Evolutionary conservation across 805 yeast genomes (phyloP), one percentile per base, ranked within the genome.

Genomic region (Pichia exigua): DNA sequence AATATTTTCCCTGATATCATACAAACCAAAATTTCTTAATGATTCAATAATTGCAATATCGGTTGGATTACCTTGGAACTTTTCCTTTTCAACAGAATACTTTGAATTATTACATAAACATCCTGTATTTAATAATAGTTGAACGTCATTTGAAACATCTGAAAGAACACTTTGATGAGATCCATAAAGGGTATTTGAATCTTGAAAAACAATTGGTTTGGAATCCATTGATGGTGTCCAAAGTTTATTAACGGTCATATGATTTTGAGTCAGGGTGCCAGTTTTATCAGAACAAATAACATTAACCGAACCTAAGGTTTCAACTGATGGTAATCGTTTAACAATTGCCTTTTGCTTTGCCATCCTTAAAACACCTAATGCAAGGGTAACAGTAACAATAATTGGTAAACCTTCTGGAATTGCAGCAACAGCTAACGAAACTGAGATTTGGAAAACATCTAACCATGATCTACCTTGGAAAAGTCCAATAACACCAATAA

Each of bases 331-430:
- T 57, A 94, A 73, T 59, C 97, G 80, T 63, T 91, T 86, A 48
- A 94, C 96, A 64, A 94, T 94, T 3, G 98, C 99, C 61, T 85
- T 87, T 60, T 90, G 84, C 49, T 81, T 82, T 7, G 99, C 97
- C 99, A 94, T 94, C 71, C 98, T 78, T 59, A 94, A 74, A 44
- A 94, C 99, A 47, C 99, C 99, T 22, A 94, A 74, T 0, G 99
- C 99, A 56, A 94, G 74, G 0, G 99, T 94, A 11, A 94, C 99
- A 7, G 99, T 92, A 42, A 94, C 99, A 66, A 94, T 94, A 61
- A 94, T 94, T 0, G 99, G 99, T 59, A 94, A 77, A 50, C 99
- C 99, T 69, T 94, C 99, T 6, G 99, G 99, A 60, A 94, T 94
- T 4, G 99, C 99, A 47, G 99, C 99, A 20, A 94, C 99, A 3